Evolutionary conservation across 1,284 basidiomycete species (phyloP).

Genomic region (Puccinia polysora): DNA sequence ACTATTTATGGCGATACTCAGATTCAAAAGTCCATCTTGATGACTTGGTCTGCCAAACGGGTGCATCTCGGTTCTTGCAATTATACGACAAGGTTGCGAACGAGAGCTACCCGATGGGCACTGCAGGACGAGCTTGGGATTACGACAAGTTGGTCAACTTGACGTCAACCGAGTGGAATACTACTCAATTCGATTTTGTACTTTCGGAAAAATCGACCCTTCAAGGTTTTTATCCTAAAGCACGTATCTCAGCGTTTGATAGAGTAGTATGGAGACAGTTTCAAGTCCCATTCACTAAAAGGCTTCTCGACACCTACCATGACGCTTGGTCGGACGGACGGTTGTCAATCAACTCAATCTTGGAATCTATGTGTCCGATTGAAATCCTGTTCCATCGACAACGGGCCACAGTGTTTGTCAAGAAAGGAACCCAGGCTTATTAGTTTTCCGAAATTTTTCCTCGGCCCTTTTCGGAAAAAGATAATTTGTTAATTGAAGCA

Average conservation of each 20-base stretch:
- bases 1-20: no score
- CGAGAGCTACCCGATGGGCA: not conserved
- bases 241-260: conserved; percentile 13
- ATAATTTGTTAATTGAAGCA: not conserved
- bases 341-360: not conserved
- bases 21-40: conserved; percentile 18
- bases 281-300: not conserved
- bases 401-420: not conserved
- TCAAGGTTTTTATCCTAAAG: not conserved
- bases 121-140: not conserved
- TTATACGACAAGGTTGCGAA: conserved; percentile 11
- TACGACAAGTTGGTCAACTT: conserved; percentile 12
- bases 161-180: not conserved
- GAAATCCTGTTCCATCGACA: not conserved
- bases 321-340: not conserved
- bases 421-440: not conserved
- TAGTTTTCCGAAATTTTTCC: no score
- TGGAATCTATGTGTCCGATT: not conserved
- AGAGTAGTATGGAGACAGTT: not conserved
- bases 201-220: conserved; percentile 1
- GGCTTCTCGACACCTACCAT: not conserved
- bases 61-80: conserved; percentile 34
- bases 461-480: not conserved
- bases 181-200: conserved; percentile 8
- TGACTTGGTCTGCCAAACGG: conserved; percentile 26